Evolutionary conservation across 208 protist genomes (phyloP).

Genomic region (Giardia duodenalis): DNA sequence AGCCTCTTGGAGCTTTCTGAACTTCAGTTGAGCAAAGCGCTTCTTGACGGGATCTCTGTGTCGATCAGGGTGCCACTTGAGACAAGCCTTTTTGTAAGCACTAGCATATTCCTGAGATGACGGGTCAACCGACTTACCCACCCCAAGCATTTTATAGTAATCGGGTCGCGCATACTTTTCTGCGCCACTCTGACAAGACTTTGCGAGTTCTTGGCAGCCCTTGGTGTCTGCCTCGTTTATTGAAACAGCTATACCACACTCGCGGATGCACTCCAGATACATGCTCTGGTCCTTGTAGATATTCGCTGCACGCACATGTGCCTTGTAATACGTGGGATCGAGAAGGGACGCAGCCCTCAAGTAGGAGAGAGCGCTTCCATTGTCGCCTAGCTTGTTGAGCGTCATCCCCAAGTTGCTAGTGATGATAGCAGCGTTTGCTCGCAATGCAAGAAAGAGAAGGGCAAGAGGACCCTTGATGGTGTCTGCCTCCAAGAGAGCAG

Average conservation of each 20-base stretch:
- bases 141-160: neutral
- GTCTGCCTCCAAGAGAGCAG: neutral
- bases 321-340: slow-evolving; percentile 7
- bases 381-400: neutral
- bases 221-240: neutral
- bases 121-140: neutral
- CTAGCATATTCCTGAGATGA: slow-evolving; percentile 7
- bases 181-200: neutral
- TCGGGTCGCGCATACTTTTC: neutral
- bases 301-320: neutral
- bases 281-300: slow-evolving; percentile 17
- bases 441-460: neutral
- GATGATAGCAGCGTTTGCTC: neutral
- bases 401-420: neutral
- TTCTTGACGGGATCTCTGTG: slow-evolving; percentile 6
- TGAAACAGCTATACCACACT: neutral
- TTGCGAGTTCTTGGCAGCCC: neutral
- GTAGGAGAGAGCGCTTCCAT: neutral
- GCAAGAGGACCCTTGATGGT: neutral
- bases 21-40: slow-evolving; percentile 5
- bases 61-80: slow-evolving; percentile 17
- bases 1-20: slow-evolving; percentile 14
- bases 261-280: neutral
- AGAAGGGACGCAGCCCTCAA: neutral
- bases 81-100: neutral